These are phyloP conservation scores for Elongisporangium senticosum DNA, from an alignment of 352 stramenopile species.

Conservation along the genomic window DNA sequence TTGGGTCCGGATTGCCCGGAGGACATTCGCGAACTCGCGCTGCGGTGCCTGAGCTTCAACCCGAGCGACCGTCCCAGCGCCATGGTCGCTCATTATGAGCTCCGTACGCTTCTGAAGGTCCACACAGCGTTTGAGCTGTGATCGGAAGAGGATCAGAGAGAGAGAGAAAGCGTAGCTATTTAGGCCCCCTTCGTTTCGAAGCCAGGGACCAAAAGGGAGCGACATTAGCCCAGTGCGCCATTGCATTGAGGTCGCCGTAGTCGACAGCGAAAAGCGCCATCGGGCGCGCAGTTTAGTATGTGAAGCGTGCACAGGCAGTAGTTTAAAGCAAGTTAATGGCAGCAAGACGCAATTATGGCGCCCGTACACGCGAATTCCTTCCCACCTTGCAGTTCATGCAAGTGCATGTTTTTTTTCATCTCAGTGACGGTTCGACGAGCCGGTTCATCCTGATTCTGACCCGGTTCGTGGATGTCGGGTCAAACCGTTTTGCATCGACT, in stretches of 20 bases:
- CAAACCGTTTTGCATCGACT: neutral
- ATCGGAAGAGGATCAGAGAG: neutral
- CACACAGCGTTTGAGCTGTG: constrained; percentile 52
- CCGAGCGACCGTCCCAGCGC: constrained; percentile 55
- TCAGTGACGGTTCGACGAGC: neutral
- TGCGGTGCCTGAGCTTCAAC: constrained; percentile 64
- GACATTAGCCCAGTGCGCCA: neutral
- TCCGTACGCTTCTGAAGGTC: constrained; percentile 64
- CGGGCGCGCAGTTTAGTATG: neutral
- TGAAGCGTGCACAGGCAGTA: neutral
- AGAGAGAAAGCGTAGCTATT: constrained; percentile 1
- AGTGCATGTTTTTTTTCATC: neutral
- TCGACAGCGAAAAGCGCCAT: neutral
- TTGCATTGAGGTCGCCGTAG: neutral
- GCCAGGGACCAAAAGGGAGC: neutral
- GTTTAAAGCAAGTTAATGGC: neutral
- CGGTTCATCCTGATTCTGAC: neutral
- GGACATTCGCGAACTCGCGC: constrained; percentile 54
- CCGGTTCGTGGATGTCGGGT: neutral
- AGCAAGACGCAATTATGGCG: neutral
- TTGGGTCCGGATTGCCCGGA: constrained; percentile 53
- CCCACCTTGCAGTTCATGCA: too few species aligned
- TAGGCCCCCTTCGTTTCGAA: neutral
- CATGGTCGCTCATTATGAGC: constrained; percentile 70
- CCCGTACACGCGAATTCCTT: neutral